Conservation (phyloP, 2,329 filamentous ascomycete genomes). For the Aureobasidium pullulans region DNA sequence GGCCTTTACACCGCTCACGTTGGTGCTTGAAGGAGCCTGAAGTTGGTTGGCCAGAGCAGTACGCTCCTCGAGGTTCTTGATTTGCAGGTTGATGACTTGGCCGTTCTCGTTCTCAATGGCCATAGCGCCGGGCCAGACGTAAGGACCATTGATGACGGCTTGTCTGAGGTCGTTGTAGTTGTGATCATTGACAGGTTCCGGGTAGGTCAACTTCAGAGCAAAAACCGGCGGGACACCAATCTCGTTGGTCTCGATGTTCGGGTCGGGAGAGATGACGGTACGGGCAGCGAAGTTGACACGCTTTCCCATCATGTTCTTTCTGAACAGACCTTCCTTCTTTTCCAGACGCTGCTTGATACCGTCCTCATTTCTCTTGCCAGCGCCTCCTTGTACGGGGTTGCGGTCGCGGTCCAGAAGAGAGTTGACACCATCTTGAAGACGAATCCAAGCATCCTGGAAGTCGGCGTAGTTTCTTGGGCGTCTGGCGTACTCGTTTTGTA, state of each 20-base stretch:
- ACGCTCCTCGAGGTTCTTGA: slow-evolving; percentile 82
- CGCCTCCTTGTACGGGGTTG: slow-evolving; percentile 71
- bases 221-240: slow-evolving; percentile 98
- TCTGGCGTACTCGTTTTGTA: slow-evolving; percentile 34
- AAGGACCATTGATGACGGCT: slow-evolving; percentile 87
- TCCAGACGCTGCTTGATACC: slow-evolving; percentile 97
- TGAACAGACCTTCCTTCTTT: slow-evolving; percentile 97
- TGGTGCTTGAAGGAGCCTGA: slow-evolving; percentile 71
- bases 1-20: slow-evolving; percentile 67
- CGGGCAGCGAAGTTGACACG: slow-evolving; percentile 97
- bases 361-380: slow-evolving; percentile 72
- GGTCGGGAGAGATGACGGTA: slow-evolving; percentile 96
- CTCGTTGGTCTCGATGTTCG: slow-evolving; percentile 98
- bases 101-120: slow-evolving; percentile 96
- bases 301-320: slow-evolving; percentile 99
- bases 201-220: slow-evolving; percentile 90
- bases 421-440: slow-evolving; percentile 84
- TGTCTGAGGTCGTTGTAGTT: slow-evolving; percentile 95
- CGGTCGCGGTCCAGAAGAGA: slow-evolving; percentile 85
- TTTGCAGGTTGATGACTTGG: slow-evolving; percentile 77
- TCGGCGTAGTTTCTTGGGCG: slow-evolving; percentile 61
- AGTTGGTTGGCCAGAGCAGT: slow-evolving; percentile 87
- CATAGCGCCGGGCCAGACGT: slow-evolving; percentile 88
- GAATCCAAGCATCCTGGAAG: slow-evolving; percentile 72
- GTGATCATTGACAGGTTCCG: slow-evolving; percentile 92